A percentile compares a stretch with the other conserved stretches of the same genome.
Evolutionary conservation across 2,329 filamentous ascomycete species (phyloP).

Genomic region (Pseudogymnoascus sp.): DNA sequence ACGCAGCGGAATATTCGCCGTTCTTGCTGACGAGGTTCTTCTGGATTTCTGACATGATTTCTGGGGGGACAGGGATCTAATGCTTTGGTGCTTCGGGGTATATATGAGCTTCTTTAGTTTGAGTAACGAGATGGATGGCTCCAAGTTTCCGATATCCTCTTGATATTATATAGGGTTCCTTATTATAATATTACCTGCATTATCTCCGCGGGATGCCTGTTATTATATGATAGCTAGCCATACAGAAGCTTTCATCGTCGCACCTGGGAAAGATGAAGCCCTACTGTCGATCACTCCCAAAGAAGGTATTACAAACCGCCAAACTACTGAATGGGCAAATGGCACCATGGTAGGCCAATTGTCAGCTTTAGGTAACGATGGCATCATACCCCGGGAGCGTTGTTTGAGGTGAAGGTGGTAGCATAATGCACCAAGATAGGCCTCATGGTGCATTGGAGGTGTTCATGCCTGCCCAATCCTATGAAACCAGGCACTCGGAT

Average conservation of each 20-base stretch:
- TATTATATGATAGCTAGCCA: background rate
- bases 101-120: background rate
- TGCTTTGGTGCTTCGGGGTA: background rate
- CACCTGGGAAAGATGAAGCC: background rate
- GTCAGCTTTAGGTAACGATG: background rate
- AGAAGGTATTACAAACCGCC: background rate
- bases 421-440: background rate
- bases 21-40: constrained; percentile 49
- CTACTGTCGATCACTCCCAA: background rate
- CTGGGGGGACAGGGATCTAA: background rate
- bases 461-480: background rate
- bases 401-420: background rate
- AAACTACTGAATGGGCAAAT: background rate
- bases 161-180: constrained; percentile 2
- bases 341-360: background rate
- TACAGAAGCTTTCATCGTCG: background rate
- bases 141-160: background rate
- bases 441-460: background rate
- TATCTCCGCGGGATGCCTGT: background rate
- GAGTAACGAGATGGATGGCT: background rate
- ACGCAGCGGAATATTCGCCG: constrained; percentile 45
- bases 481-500: background rate
- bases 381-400: background rate
- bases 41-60: constrained; percentile 30
- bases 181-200: background rate